Evolutionary conservation across 352 stramenopile species (phyloP).

Genomic region (Thalassiosira pacifica): DNA sequence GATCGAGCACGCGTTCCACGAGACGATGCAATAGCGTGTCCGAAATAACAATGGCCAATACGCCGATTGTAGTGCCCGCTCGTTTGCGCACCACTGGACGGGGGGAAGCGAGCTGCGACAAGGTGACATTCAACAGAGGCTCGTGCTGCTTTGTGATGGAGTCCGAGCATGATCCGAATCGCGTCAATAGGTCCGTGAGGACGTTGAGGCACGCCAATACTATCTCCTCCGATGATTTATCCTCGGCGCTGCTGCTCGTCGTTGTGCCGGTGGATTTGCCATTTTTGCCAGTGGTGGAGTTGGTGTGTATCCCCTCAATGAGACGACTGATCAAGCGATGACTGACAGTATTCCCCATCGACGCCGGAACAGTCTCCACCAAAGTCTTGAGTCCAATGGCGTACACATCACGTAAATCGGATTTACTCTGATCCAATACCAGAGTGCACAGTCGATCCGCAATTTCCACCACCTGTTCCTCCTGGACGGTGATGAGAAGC

Average conservation of each 20-base stretch:
- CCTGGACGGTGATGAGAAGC: slow-evolving; percentile 96
- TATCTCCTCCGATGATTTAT: slow-evolving; percentile 72
- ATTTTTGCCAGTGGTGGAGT: slow-evolving; percentile 36
- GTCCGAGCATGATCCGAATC: slow-evolving; percentile 93
- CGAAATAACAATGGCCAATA: slow-evolving; percentile 94
- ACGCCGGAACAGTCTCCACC: slow-evolving; percentile 89
- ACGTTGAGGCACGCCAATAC: slow-evolving; percentile 95
- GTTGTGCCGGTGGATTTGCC: slow-evolving; percentile 10
- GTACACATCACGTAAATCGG: slow-evolving; percentile 98
- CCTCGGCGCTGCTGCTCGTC: slow-evolving; percentile 21
- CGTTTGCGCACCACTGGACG: slow-evolving; percentile 95
- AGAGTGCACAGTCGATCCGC: slow-evolving; percentile 96
- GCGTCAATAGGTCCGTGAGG: slow-evolving; percentile 95
- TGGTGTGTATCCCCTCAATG: slow-evolving; percentile 79
- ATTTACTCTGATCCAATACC: slow-evolving; percentile 94
- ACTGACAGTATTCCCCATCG: slow-evolving; percentile 91
- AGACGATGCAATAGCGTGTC: slow-evolving; percentile 94
- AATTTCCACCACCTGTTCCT: slow-evolving; percentile 95
- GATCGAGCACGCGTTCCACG: slow-evolving; percentile 92
- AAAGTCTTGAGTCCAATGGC: slow-evolving; percentile 98
- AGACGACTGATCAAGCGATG: slow-evolving; percentile 81
- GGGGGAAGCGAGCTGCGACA: slow-evolving; percentile 63
- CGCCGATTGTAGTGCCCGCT: slow-evolving; percentile 93
- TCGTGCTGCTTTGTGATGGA: slow-evolving; percentile 75
- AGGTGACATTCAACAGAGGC: slow-evolving; percentile 84